Evolutionary conservation across 129 eudicot species (phyloP), one percentile per base, ranked within the genome.

Genomic region (carrot (Daucus carota)): DNA sequence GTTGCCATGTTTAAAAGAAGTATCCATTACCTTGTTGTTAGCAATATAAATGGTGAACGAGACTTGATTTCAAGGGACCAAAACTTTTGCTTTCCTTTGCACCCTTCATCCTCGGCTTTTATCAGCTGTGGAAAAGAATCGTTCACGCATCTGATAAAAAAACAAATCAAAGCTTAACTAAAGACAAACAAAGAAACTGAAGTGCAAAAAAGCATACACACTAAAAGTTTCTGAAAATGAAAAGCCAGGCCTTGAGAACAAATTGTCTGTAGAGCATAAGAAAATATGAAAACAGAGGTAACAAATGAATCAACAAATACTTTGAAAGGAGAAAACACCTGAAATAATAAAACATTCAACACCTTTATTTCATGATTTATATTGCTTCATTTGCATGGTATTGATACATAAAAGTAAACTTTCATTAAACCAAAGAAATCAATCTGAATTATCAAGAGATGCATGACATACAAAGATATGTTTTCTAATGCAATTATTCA

Each of bases 31-130:
- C 18, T 40, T 54, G n/a, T 24, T n/a, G 26, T n/a, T 22, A 9
- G 65, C 4, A 57, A 24, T 28, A 10, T 22, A 41, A 22, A 43
- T 20, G n/a, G 74, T 38, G 16, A 40, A 24, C n/a, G n/a, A 54
- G 31, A 54, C 12, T 54, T 54, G 15, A n/a, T 22, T 70, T 20
- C 8, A 31, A 15, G 29, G 5, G 41, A 13, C 45, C n/a, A n/a
- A 38, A 41, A 70, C 92, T 80, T 86, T 77, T 85, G 81, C 40
- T 45, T 72, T 78, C 86, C 88, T 72, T 81, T 82, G 70, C 79
- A 63, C 47, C 74, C 89, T 73, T 82, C 80, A 73, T 50, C 75
- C 40, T 42, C 76, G 43, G 83, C 75, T 46, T n/a, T 77, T 78
- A 52, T 54, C 76, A n/a, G 65, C 13, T 24, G 65, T 77, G 52